Conservation (phyloP, 352 stramenopile species). For the Nothophytophthora sp. region DNA sequence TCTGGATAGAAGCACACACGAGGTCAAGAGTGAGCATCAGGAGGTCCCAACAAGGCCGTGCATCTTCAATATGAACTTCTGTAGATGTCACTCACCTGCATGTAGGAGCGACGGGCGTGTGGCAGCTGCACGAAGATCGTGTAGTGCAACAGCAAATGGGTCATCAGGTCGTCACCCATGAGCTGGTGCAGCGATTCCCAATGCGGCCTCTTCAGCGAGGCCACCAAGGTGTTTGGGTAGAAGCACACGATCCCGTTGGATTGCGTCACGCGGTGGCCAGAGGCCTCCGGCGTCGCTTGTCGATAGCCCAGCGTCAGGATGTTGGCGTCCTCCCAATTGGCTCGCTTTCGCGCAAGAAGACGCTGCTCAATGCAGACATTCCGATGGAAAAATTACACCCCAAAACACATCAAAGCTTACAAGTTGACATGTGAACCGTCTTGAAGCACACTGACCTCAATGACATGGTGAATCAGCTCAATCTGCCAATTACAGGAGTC, state of each 20-base stretch:
- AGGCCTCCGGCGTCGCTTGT: constrained; percentile 37
- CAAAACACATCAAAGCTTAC: neutral
- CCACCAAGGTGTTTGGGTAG: constrained; percentile 76
- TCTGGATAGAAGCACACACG: constrained; percentile 16
- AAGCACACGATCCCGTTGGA: constrained; percentile 72
- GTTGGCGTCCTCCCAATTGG: constrained; percentile 51
- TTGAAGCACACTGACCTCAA: constrained; percentile 40
- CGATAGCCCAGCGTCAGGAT: constrained; percentile 72
- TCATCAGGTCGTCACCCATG: constrained; percentile 70
- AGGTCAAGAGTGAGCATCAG: constrained; percentile 1
- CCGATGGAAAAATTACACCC: neutral
- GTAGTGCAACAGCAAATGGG: constrained; percentile 67
- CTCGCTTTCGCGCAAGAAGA: constrained; percentile 41
- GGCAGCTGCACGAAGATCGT: constrained; percentile 51
- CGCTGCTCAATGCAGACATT: constrained; percentile 8
- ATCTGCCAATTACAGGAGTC: no score
- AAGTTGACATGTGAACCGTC: neutral
- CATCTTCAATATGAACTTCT: no score
- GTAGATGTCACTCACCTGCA: constrained; percentile 56
- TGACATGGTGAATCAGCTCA: constrained; percentile 51
- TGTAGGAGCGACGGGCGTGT: constrained; percentile 29
- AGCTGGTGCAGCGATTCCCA: constrained; percentile 55
- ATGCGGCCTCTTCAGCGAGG: constrained; percentile 46
- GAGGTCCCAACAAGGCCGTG: no score
- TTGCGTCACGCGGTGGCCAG: constrained; percentile 51